Base-by-base conservation (phyloP, 2,329 filamentous ascomycete species). In the Cladosporium austrohemisphaericum region DNA sequence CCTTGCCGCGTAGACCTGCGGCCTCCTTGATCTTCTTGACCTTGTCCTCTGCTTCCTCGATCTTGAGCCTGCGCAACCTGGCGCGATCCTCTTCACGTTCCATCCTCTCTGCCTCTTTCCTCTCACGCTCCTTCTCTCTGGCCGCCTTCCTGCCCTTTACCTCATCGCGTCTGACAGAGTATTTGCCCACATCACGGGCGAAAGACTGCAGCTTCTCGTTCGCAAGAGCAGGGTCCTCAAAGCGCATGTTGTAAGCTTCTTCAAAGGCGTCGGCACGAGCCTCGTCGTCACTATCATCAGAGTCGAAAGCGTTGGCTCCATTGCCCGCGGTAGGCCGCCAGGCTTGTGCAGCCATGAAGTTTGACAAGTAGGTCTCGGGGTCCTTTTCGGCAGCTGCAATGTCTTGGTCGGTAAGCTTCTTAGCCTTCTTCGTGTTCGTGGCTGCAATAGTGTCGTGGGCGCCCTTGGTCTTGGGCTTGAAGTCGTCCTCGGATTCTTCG, bases 161-260 rank as follows among this genome's bases (percentile, higher is more conserved):
- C 45, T 93, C 89, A 51, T 96, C 90, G 54, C 91, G 81, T 41
- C 93, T 82, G 19, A 95, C 91, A 1, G 91, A 93, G 57, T 87
- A 86, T 55, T 85, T 84, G 29, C 86, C 85, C 14, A 89, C 78
- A 65, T 95, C 89, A 81, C 92, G 85, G 49, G 92, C 86, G 70
- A 96, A 95, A 5, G 91, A 89, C 62, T 86, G 83, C 25, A 98
- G 75, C 41, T 86, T 84, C 69, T 95, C 89, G 64, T 96, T 96
- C 60, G 88, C 84, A 64, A 88, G 90, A 52, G 79, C 79, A 0
- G 93, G 90, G 60, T 97, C 88, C 66, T 98, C 93, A 63, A 98
- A 98, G 26, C 93, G 86, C 70, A 96, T 72, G 71, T 98, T 98
- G 73, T 95, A 98, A 4, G 91, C 91, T 56, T 87, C 79, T 71